Evolutionary conservation across 2,329 filamentous ascomycete species (phyloP).

Genomic region (Penicillium fuscoglaucum): DNA sequence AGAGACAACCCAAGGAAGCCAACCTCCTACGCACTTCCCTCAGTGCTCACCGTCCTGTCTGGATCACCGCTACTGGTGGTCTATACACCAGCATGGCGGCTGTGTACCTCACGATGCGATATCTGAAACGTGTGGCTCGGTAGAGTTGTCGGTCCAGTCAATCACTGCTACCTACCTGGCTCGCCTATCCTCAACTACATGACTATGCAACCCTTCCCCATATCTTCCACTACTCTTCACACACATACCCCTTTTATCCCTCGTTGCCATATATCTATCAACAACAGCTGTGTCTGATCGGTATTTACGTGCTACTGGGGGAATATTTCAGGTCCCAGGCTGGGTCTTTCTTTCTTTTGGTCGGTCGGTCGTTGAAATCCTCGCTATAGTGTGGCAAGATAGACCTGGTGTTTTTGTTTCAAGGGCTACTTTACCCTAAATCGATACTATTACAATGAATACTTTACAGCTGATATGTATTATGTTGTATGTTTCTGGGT

Average conservation of each 20-base stretch:
- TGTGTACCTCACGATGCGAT: slow-evolving; percentile 35
- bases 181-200: background rate
- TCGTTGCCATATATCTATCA: slow-evolving; percentile 3
- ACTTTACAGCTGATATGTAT: background rate
- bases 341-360: slow-evolving; percentile 19
- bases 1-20: slow-evolving; percentile 31
- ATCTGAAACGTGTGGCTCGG: slow-evolving; percentile 26
- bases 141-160: slow-evolving; percentile 8
- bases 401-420: slow-evolving; percentile 14
- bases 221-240: background rate
- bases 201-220: background rate
- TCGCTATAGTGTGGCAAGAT: slow-evolving; percentile 20
- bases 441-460: slow-evolving; percentile 7
- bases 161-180: background rate
- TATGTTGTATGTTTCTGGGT: too few species aligned
- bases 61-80: slow-evolving; percentile 33
- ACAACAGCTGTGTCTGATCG: background rate
- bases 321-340: slow-evolving; percentile 4
- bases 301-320: background rate
- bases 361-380: slow-evolving; percentile 5
- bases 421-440: slow-evolving; percentile 28
- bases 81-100: slow-evolving; percentile 35
- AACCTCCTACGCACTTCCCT: slow-evolving; percentile 34
- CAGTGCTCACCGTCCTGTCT: slow-evolving; percentile 35
- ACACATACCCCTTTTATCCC: slow-evolving; percentile 2